phyloP scores from a whole-genome alignment of 768 basidiomycete species.

The Lentinula lateritia region DNA sequence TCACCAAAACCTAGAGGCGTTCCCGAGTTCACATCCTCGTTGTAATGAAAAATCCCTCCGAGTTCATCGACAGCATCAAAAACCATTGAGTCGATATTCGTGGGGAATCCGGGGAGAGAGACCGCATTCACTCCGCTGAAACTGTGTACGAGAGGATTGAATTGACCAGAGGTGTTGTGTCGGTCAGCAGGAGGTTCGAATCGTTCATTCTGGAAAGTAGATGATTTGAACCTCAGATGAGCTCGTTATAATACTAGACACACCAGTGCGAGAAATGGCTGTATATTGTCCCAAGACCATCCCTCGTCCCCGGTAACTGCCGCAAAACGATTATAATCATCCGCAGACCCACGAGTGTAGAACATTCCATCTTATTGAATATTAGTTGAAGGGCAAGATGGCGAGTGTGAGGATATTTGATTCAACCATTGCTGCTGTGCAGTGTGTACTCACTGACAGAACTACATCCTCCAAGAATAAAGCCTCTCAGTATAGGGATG shows the following conservation, averaged over 20 bases:
- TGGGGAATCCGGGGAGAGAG: constrained; percentile 26
- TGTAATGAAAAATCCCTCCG: constrained; percentile 26
- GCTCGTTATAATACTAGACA: background rate
- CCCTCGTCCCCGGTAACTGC: constrained; percentile 25
- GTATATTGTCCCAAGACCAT: constrained; percentile 29
- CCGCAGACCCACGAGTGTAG: constrained; percentile 25
- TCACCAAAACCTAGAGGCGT: constrained; percentile 26
- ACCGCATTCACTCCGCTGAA: constrained; percentile 24
- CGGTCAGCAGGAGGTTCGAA: constrained; percentile 28
- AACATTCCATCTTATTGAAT: constrained; percentile 20
- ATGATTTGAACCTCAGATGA: background rate
- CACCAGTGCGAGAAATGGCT: constrained; percentile 25
- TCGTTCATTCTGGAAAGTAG: constrained; percentile 27
- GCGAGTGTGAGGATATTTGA: too few species aligned
- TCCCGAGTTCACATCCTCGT: constrained; percentile 30
- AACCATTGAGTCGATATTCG: constrained; percentile 23
- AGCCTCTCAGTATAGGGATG: constrained; percentile 19
- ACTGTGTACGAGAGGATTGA: constrained; percentile 30
- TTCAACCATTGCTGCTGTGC: too few species aligned
- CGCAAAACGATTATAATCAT: constrained; percentile 27
- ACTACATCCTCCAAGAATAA: constrained; percentile 24
- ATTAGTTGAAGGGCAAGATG: background rate
- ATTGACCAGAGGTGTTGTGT: constrained; percentile 31
- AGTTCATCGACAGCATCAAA: constrained; percentile 25
- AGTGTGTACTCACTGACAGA: constrained; percentile 21